These are phyloP conservation scores for Niebla homalea DNA, from an alignment of 495 filamentous ascomycete genomes.

Conservation along the genomic window DNA sequence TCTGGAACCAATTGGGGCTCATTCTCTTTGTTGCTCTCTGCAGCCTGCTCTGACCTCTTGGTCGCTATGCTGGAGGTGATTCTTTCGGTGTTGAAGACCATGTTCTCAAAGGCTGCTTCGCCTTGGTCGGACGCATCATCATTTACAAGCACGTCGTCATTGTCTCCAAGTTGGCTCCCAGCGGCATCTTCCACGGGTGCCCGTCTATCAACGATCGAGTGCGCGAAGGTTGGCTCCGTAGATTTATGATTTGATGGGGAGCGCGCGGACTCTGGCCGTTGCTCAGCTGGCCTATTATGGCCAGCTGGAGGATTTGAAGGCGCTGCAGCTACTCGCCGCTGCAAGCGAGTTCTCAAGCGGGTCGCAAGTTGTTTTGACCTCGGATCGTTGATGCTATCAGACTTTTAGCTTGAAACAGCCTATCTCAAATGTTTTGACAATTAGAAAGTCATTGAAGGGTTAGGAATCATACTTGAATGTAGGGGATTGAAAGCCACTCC, in stretches of 20 bases:
- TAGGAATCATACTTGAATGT: too few species aligned
- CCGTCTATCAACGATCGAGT: background rate
- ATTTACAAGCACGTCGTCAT: background rate
- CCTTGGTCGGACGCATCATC: background rate
- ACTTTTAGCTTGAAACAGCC: too few species aligned
- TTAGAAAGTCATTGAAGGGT: too few species aligned
- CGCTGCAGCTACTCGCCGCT: background rate
- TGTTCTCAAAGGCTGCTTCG: background rate
- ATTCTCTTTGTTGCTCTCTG: constrained; percentile 18
- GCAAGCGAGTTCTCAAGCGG: background rate
- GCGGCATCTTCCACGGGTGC: background rate
- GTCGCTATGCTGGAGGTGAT: background rate
- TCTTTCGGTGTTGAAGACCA: background rate
- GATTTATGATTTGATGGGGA: background rate
- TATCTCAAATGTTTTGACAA: too few species aligned
- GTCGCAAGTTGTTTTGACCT: background rate
- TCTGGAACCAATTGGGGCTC: constrained; percentile 1
- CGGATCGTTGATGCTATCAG: background rate
- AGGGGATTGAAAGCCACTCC: too few species aligned
- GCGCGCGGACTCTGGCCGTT: too few species aligned
- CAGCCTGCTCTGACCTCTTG: background rate
- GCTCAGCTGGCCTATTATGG: background rate
- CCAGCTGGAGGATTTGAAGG: background rate
- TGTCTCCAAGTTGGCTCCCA: background rate
- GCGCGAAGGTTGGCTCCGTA: too few species aligned